Base-by-base conservation (phyloP, 805 yeast genomes). In the Yamadazyma insecticola region DNA sequence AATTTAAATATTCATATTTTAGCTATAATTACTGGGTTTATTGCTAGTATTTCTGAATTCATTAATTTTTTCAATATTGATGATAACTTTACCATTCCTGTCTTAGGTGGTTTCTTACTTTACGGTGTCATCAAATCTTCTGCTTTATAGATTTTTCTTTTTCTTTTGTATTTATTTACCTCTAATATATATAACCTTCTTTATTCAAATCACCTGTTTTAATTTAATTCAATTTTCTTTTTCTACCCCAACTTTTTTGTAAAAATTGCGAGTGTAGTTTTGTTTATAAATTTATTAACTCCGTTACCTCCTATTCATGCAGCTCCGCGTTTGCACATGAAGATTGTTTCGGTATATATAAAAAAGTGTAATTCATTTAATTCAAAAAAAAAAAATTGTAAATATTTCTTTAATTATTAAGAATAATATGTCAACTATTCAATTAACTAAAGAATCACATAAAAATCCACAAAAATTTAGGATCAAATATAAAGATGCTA, bases 21-120 rank as follows among this genome's bases (percentile, higher is more conserved):
- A 37, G 74, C 89, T 3, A 32, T 81, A 14, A 48, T 79, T 17
- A 72, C 81, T 44, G 98, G 97, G 0, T 47, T 87, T 13, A 75
- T 87, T 25, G 96, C 96, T 7, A 79, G 97, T 5, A 59, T 83
- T 11, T 78, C 95, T 27, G 98, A 92, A 65, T 86, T 88, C 18
- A 73, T 89, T 29, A 87, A 83, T 44, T 35, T 89, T 11, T 77
- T 70, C 36, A 77, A 75, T 24, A 62, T 89, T 58, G 98, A 92
- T 57, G 98, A 92, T 53, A 92, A 92, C 56, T 75, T 92, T 47
- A 89, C 97, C 28, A 90, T 92, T 37, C 98, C 98, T 5, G 86
- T 86, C 1, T 57, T 90, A 25, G 81, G 96, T 13, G 81, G 95
- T 5, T 50, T 70, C 4, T 76, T 82, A 44, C 63, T 88, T 41